Percentiles rank a stretch among this genome's conserved stretches.
Evolutionary conservation across 129 eudicot genomes (phyloP).

Genomic region (Kitagawia praeruptora): DNA sequence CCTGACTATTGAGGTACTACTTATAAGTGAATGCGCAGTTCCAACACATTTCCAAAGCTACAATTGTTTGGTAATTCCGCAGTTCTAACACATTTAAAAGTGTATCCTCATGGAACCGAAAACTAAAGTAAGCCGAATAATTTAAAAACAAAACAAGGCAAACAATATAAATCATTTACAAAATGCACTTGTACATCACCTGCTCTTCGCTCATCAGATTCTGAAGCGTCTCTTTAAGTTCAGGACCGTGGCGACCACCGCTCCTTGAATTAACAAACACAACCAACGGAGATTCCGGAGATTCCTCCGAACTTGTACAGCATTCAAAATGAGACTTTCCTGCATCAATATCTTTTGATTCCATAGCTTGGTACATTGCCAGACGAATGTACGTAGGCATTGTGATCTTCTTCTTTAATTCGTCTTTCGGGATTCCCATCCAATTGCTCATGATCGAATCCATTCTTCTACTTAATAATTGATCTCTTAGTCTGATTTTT

Average conservation of each 20-base stretch:
- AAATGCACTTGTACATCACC: conserved; percentile 5
- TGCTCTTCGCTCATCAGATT: conserved; percentile 49
- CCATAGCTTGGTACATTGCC: conserved; percentile 35
- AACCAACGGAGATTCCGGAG: conserved; percentile 37
- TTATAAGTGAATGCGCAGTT: no score
- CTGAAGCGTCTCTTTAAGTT: conserved; percentile 32
- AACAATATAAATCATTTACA: background rate
- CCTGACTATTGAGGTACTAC: background rate
- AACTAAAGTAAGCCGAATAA: no score
- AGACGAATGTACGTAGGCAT: conserved; percentile 37
- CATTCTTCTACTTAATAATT: background rate
- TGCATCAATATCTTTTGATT: conserved; percentile 19
- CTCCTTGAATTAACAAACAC: conserved; percentile 49
- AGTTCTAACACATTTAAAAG: background rate
- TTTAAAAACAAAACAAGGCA: background rate
- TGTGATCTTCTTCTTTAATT: conserved; percentile 25
- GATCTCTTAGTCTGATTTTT: background rate
- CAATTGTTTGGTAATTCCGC: background rate
- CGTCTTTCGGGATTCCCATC: conserved; percentile 29
- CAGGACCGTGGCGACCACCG: conserved; percentile 57
- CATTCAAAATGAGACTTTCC: conserved; percentile 12
- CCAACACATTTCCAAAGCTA: no score
- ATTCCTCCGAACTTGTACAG: conserved; percentile 15
- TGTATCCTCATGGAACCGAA: no score
- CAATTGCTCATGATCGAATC: conserved; percentile 14